Conservation (phyloP, 768 basidiomycete genomes). For the Kwoniella sp. region DNA sequence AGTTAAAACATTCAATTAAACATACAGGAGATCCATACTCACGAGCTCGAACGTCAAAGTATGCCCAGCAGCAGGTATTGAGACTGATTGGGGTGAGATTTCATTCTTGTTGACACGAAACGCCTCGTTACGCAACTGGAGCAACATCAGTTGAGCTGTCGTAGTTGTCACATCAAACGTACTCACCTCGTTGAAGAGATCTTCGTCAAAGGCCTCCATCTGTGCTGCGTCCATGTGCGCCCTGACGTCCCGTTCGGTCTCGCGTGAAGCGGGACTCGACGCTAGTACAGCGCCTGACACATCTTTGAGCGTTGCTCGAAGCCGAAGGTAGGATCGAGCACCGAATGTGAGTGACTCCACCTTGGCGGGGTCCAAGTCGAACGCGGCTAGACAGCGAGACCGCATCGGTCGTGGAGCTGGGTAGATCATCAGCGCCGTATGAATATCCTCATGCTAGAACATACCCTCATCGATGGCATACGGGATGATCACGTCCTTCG, state of each 20-base stretch:
- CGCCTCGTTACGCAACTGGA: constrained; percentile 34
- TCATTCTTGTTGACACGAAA: constrained; percentile 7
- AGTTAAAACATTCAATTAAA: not conserved
- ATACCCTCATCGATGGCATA: constrained; percentile 51
- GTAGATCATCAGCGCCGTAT: not conserved
- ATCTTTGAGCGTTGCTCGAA: constrained; percentile 31
- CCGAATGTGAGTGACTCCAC: constrained; percentile 41
- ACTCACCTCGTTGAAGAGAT: constrained; percentile 45
- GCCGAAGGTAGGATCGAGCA: constrained; percentile 28
- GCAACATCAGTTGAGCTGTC: not conserved
- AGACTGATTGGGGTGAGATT: constrained; percentile 19
- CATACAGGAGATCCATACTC: constrained; percentile 1
- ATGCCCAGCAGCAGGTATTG: constrained; percentile 19
- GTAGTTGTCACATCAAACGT: too few relatives aligned
- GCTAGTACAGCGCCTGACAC: constrained; percentile 3
- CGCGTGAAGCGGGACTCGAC: not conserved
- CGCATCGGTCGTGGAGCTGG: constrained; percentile 19
- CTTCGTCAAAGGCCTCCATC: constrained; percentile 49
- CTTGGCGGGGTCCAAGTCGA: constrained; percentile 44
- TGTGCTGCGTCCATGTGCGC: constrained; percentile 39
- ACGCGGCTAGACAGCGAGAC: constrained; percentile 44
- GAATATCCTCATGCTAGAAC: not conserved
- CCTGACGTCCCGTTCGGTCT: constrained; percentile 15
- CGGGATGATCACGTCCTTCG: constrained; percentile 50
- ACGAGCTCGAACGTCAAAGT: constrained; percentile 40